Evolutionary conservation across 495 filamentous ascomycete genomes (phyloP).

Genomic region (Evansstolkia leycettana): DNA sequence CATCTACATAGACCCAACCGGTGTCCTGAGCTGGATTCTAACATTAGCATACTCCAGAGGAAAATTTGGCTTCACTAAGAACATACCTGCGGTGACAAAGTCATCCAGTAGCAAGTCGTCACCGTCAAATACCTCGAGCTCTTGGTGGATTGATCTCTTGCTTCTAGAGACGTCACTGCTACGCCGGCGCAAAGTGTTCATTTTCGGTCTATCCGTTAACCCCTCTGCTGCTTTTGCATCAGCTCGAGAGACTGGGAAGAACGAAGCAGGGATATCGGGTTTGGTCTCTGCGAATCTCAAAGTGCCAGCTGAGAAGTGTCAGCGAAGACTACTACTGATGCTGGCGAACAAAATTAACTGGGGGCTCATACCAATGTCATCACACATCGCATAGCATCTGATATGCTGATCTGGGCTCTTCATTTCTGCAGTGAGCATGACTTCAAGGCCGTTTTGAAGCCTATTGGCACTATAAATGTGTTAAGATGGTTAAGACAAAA

Average conservation of each 20-base stretch:
- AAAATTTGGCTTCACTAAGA: background rate
- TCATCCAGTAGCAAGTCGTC: conserved; percentile 45
- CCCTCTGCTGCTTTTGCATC: background rate
- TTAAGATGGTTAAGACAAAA: conserved; percentile 8
- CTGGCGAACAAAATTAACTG: background rate
- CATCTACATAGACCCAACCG: conserved; percentile 11
- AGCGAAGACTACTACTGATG: too few species aligned
- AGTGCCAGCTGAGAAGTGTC: conserved; percentile 52
- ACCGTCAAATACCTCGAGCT: conserved; percentile 39
- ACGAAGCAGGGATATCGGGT: conserved; percentile 42
- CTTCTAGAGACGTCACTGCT: conserved; percentile 3
- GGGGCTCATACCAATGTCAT: conserved; percentile 57
- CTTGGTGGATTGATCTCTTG: conserved; percentile 2
- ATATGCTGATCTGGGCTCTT: conserved; percentile 44
- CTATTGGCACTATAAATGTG: conserved; percentile 44
- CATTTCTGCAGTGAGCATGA: conserved; percentile 50
- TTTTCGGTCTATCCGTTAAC: background rate
- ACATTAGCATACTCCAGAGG: too few species aligned
- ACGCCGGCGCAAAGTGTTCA: conserved; percentile 3
- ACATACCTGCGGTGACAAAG: conserved; percentile 24
- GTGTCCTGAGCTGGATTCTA: conserved; percentile 7
- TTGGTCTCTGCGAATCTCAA: conserved; percentile 46
- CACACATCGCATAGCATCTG: conserved; percentile 68
- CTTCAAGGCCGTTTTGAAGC: conserved; percentile 47
- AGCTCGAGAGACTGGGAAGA: conserved; percentile 32